These are phyloP conservation scores for Spraguea lophii DNA, from an alignment of 371 early-diverging fungal genomes.

Conservation along the genomic window DNA sequence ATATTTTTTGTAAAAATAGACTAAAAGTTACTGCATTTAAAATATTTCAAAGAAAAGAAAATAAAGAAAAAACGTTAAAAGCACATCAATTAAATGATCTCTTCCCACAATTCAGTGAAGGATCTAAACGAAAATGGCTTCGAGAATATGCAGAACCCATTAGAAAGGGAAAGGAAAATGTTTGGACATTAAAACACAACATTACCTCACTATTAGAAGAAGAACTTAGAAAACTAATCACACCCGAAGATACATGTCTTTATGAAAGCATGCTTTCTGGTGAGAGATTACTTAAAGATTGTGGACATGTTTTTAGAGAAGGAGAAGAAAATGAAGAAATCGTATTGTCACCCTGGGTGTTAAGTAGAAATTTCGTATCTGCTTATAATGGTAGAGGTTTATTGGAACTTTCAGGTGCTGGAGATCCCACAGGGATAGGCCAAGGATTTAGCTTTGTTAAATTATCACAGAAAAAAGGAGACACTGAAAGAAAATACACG, in stretches of 20 bases:
- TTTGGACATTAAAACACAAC: constrained; percentile 70
- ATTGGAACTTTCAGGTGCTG: constrained; percentile 31
- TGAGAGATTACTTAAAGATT: constrained; percentile 71
- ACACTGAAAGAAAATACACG: constrained; percentile 54
- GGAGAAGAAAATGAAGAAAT: constrained; percentile 61
- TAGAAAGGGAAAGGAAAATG: constrained; percentile 64
- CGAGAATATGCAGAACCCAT: constrained; percentile 86
- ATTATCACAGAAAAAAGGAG: constrained; percentile 70
- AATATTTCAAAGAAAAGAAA: constrained; percentile 47
- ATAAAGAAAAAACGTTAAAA: constrained; percentile 14
- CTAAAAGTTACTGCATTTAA: constrained; percentile 55
- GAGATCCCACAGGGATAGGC: constrained; percentile 70
- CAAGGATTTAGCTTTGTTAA: constrained; percentile 92
- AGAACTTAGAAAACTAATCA: constrained; percentile 68
- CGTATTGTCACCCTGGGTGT: constrained; percentile 80
- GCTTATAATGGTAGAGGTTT: constrained; percentile 49
- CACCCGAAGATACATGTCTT: constrained; percentile 90
- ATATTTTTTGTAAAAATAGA: constrained; percentile 67
- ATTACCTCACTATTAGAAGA: constrained; percentile 66
- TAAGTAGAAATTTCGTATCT: constrained; percentile 70
- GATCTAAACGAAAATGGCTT: constrained; percentile 46
- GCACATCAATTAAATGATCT: constrained; percentile 38
- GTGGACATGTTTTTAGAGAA: constrained; percentile 57
- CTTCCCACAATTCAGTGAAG: constrained; percentile 45
- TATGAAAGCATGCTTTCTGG: constrained; percentile 85